Conservation (phyloP, 257 asterid genomes). For the Fraxinus quadrangulata region DNA sequence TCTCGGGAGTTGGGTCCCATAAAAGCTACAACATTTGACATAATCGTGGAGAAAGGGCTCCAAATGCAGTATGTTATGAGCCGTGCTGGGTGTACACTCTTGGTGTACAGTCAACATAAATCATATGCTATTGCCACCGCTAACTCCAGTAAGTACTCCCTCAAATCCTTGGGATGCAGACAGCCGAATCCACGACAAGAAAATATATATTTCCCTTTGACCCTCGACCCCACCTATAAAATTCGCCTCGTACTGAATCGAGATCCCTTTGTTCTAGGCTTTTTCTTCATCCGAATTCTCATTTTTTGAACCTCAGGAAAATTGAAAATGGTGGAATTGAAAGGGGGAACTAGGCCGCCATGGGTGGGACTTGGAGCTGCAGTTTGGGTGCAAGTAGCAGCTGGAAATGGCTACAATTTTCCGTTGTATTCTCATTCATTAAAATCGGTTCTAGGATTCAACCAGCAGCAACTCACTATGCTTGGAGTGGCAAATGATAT, state of each 20-base stretch:
- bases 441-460: slow-evolving; percentile 65
- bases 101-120: too few species aligned
- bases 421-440: slow-evolving; percentile 73
- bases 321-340: slow-evolving; percentile 41
- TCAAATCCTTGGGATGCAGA: background rate
- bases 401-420: slow-evolving; percentile 68
- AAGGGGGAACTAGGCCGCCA: slow-evolving; percentile 68
- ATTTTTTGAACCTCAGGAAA: background rate
- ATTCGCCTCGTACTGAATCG: background rate
- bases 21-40: too few species aligned
- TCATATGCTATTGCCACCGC: too few species aligned
- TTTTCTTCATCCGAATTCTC: slow-evolving; percentile 4
- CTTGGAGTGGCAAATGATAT: slow-evolving; percentile 76
- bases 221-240: background rate
- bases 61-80: too few species aligned
- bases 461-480: slow-evolving; percentile 61
- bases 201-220: background rate
- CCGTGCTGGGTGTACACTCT: too few species aligned
- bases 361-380: slow-evolving; percentile 84
- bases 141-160: background rate
- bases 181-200: background rate
- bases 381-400: slow-evolving; percentile 67
- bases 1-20: too few species aligned
- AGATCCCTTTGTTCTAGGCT: background rate
- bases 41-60: too few species aligned